phyloP scores from a whole-genome alignment of 1,284 basidiomycete species.

The Cerrena zonata region DNA sequence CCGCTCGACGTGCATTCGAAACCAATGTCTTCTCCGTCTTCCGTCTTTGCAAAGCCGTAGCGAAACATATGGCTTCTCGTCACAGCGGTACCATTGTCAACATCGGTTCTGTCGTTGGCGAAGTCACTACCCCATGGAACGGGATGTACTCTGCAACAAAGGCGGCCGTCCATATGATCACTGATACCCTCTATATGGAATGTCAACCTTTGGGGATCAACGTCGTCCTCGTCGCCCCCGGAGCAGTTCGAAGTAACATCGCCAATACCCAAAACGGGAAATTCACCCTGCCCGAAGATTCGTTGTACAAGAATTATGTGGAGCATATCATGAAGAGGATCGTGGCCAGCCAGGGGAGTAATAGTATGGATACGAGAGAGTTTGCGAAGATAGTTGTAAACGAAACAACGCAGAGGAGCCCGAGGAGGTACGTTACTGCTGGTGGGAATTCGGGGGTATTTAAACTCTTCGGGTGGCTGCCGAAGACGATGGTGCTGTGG shows the following conservation, averaged over 20 bases:
- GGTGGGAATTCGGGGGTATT: constrained; percentile 36
- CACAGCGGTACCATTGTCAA: constrained; percentile 64
- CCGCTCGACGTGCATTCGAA: constrained; percentile 48
- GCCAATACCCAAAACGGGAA: constrained; percentile 39
- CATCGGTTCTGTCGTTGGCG: constrained; percentile 61
- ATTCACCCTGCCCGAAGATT: constrained; percentile 40
- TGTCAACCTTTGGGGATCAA: constrained; percentile 54
- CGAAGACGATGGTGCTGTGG: too few relatives aligned
- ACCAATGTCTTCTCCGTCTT: constrained; percentile 61
- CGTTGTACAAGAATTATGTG: constrained; percentile 47
- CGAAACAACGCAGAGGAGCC: constrained; percentile 30
- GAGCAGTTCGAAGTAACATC: constrained; percentile 54
- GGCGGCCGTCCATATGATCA: constrained; percentile 56
- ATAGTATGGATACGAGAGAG: constrained; percentile 42
- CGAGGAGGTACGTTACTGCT: constrained; percentile 25
- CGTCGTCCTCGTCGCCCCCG: constrained; percentile 59
- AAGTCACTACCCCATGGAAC: constrained; percentile 67
- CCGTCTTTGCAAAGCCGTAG: constrained; percentile 55
- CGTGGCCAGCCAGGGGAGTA: constrained; percentile 42
- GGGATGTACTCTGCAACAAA: constrained; percentile 65
- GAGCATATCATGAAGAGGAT: constrained; percentile 49
- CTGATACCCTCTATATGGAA: constrained; percentile 66
- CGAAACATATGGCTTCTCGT: constrained; percentile 65
- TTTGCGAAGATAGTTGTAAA: constrained; percentile 48
- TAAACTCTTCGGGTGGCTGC: too few relatives aligned